Conservation (phyloP, 177 flowering plant species). For the Vitis hybrid region DNA sequence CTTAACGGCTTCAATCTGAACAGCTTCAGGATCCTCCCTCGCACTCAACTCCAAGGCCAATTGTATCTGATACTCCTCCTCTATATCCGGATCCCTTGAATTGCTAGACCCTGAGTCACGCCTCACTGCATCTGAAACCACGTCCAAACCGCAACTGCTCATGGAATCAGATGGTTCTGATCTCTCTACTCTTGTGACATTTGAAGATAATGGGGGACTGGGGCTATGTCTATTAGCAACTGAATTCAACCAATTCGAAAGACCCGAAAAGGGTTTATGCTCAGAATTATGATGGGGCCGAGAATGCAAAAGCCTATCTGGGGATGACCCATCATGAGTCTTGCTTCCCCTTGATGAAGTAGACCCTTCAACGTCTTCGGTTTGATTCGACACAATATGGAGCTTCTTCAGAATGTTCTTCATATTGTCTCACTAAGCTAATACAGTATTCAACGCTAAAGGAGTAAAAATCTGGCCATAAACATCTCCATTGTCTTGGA, state of each 20-base stretch:
- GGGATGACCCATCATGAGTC: conserved; percentile 30
- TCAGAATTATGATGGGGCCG: conserved; percentile 40
- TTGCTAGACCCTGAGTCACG: conserved; percentile 56
- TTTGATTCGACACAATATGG: conserved; percentile 66
- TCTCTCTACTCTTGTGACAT: conserved; percentile 33
- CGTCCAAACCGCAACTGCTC: conserved; percentile 39
- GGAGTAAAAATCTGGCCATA: conserved; percentile 38
- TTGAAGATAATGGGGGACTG: conserved; percentile 61
- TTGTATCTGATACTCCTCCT: conserved; percentile 95
- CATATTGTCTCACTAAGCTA: conserved; percentile 39
- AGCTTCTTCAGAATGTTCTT: conserved; percentile 86
- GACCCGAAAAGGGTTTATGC: conserved; percentile 60
- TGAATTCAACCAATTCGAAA: conserved; percentile 81
- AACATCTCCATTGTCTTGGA: conserved; percentile 45
- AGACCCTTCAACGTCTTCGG: conserved; percentile 61
- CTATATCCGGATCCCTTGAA: conserved; percentile 74
- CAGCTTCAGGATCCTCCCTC: conserved; percentile 96
- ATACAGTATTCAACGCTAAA: conserved; percentile 32
- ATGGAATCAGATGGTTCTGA: conserved; percentile 49
- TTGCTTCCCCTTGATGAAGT: conserved; percentile 45
- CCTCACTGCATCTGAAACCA: conserved; percentile 40
- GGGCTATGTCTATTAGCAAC: conserved; percentile 55
- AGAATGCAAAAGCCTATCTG: conserved; percentile 34
- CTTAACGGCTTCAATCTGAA: conserved; percentile 96
- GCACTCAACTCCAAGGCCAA: conserved; percentile 94